Evolutionary conservation across 2,329 filamentous ascomycete genomes (phyloP).

Genomic region (Madurella fahalii): DNA sequence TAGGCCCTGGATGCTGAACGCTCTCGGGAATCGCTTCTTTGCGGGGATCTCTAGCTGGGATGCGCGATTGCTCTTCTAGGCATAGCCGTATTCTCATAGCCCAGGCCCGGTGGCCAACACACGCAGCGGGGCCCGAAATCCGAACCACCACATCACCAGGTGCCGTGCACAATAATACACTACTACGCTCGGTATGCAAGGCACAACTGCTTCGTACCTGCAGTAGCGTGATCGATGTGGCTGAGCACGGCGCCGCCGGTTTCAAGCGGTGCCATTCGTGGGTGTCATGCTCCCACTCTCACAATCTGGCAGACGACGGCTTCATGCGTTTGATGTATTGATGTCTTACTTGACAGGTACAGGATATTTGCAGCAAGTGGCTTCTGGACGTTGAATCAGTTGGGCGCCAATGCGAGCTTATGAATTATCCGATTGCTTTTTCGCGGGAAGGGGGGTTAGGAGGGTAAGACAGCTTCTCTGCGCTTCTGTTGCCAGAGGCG

Average conservation of each 20-base stretch:
- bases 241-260: slow-evolving; percentile 22
- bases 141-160: not conserved
- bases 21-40: slow-evolving; percentile 12
- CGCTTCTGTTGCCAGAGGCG: slow-evolving; percentile 7
- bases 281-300: too few relatives aligned
- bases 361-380: too few relatives aligned
- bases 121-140: not conserved
- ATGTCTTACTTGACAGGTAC: too few relatives aligned
- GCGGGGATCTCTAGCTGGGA: slow-evolving; percentile 7
- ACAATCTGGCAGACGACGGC: too few relatives aligned
- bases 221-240: slow-evolving; percentile 25
- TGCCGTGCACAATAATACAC: not conserved
- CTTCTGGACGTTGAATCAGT: too few relatives aligned
- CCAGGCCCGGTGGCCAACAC: too few relatives aligned
- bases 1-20: not conserved
- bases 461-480: slow-evolving; percentile 1
- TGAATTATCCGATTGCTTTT: not conserved
- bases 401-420: too few relatives aligned
- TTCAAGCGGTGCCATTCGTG: slow-evolving; percentile 13
- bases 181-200: not conserved
- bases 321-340: too few relatives aligned
- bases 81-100: not conserved
- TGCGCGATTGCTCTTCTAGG: not conserved
- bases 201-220: slow-evolving; percentile 21
- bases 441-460: not conserved